Evolutionary conservation across 2,329 filamentous ascomycete species (phyloP), one percentile per base, ranked within the genome.

Genomic region (Diaporthe australafricana): DNA sequence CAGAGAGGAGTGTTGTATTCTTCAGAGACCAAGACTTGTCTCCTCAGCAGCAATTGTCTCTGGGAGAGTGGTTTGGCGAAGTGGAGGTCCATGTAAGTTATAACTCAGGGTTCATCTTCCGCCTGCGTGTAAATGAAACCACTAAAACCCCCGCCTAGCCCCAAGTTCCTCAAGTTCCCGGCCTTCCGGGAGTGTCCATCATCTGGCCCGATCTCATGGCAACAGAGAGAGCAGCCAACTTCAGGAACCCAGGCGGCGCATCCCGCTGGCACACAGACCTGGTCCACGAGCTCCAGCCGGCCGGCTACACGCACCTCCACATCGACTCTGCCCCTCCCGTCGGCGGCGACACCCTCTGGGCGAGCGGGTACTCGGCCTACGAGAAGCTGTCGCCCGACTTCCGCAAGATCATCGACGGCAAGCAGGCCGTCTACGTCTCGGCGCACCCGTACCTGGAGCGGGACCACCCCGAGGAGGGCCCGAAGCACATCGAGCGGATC

Each of bases 291-390:
- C 84, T 85, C 42, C 91, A 94, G 70, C 92, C 92, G 1, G 91
- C 92, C 0, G 92, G 91, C 7, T 88, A 93, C 68, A 93, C 91
- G 0, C 91, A 93, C 78, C 83, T 93, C 7, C 90, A 93, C 81
- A 92, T 92, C 69, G 91, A 93, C 78, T 91, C 90, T 0, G 84
- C 94, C 0, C 91, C 91, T 0, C 84, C 84, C 0, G 78, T 89
- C 0, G 92, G 92, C 1, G 92, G 92, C 14, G 92, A 94, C 79
- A 94, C 92, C 0, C 86, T 94, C 0, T 94, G 92, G 92, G 90
- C 92, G 0, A 90, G 87, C 71, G 91, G 92, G 1, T 94, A 94
- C 77, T 84, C 88, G 0, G 92, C 92, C 0, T 94, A 94, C 75
- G 91, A 93, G 80, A 94, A 94, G 81, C 85, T 94, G 0, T 92